These are phyloP conservation scores for Aspergillus latus DNA, from an alignment of 2,329 filamentous ascomycete species.

Conservation along the genomic window DNA sequence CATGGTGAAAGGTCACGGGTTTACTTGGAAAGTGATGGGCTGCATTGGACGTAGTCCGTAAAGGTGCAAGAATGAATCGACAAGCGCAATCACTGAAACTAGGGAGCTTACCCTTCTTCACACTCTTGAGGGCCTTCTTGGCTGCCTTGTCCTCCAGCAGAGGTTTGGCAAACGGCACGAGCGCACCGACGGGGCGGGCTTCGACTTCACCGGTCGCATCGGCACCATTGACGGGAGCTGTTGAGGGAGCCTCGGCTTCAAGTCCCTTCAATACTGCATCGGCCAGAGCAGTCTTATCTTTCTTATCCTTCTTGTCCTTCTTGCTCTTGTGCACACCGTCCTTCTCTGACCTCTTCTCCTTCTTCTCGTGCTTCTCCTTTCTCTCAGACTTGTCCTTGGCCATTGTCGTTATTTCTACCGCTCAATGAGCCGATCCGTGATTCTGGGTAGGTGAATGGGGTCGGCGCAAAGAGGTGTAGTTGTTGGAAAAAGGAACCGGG, in stretches of 20 bases:
- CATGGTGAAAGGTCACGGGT: neutral
- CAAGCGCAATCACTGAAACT: neutral
- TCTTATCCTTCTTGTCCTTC: slow-evolving; percentile 50
- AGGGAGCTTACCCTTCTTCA: slow-evolving; percentile 49
- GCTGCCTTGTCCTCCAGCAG: slow-evolving; percentile 52
- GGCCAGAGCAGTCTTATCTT: slow-evolving; percentile 40
- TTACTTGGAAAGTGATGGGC: neutral
- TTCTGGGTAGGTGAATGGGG: slow-evolving; percentile 13
- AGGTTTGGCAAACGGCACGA: slow-evolving; percentile 53
- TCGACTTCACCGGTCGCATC: slow-evolving; percentile 30
- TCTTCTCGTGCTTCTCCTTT: slow-evolving; percentile 47
- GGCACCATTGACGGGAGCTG: slow-evolving; percentile 25
- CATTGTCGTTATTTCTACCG: slow-evolving; percentile 36
- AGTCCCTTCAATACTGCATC: slow-evolving; percentile 40
- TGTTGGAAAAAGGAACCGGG: slow-evolving; percentile 24
- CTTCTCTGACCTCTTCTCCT: slow-evolving; percentile 47
- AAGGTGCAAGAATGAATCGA: neutral
- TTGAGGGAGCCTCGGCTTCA: slow-evolving; percentile 29
- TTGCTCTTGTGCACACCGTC: slow-evolving; percentile 48
- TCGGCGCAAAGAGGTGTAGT: slow-evolving; percentile 17
- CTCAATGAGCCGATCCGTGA: slow-evolving; percentile 10
- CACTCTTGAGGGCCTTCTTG: slow-evolving; percentile 53
- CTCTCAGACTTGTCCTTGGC: slow-evolving; percentile 49
- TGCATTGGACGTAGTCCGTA: neutral
- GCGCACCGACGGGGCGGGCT: slow-evolving; percentile 43